Base-by-base conservation (phyloP, 495 filamentous ascomycete genomes). In the Monascus purpureus region DNA sequence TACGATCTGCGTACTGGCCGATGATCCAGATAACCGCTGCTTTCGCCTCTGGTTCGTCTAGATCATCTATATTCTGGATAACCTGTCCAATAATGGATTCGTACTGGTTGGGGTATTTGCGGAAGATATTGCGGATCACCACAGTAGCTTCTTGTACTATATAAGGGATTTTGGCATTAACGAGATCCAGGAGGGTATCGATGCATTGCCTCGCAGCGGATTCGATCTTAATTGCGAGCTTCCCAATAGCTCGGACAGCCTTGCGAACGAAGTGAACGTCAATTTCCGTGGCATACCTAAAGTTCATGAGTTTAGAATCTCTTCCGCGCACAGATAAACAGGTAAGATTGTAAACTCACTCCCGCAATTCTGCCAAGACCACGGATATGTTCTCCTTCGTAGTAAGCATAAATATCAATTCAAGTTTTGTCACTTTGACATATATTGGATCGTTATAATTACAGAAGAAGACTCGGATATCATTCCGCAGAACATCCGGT, bases 391-490 rank as follows among this genome's bases (percentile, higher is more conserved):
- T 99, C 40, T 82, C 81, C 52, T 95, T 86, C 14, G 76, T 93
- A 8, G 90, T 92, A 31, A 99, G 69, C 90, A 96, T 99, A 61
- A 96, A 96, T 46, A 99, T 96, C 36, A 99, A 67, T 53, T 99
- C 90, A 31, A 99, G 70, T 55, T 99, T 99, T 8, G 92, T 96
- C 41, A 99, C 90, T 56, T 99, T 99, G 61, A 99, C 90, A 47
- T 99, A 99, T 35, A 96, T 96, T 0, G 92, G 90, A 47, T 99
- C 90, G 43, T 99, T 99, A 62, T 99, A 99, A 68, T 99, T 99
- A 71, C 90, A 99, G 58, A 97, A 97, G 59, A 99, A 99, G 28
- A 96, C 88, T 8, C 90, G 72, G 36, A 99, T 93, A 55, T 99
- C 90, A 54, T 94, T 96, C 24, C 90, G 72, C 6, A 99, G 63